A percentile compares a stretch with the other conserved stretches of the same genome.
Conservation (phyloP, 441 rosid genomes). For the Jatropha multifida region DNA sequence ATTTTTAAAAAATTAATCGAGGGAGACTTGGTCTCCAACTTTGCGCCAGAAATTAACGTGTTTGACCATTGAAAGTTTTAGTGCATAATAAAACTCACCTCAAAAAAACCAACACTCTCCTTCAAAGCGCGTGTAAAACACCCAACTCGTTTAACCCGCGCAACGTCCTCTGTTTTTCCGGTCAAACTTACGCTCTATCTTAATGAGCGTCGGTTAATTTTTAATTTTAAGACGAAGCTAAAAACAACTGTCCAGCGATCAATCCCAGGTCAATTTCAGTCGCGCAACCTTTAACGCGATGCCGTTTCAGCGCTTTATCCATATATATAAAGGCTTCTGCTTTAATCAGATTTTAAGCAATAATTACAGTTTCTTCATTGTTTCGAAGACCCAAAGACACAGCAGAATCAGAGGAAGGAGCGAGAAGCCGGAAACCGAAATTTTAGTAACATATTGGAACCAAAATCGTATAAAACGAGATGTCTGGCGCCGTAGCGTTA, state of each 20-base stretch:
- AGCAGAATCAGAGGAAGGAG: background rate
- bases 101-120: background rate
- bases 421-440: background rate
- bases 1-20: background rate
- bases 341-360: background rate
- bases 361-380: background rate
- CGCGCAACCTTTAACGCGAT: background rate
- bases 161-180: background rate
- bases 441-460: background rate
- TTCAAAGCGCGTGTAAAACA: background rate
- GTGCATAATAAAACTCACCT: background rate
- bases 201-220: background rate
- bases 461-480: conserved; percentile 5
- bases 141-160: background rate
- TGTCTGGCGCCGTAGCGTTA: conserved; percentile 28
- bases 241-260: conserved; percentile 2
- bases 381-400: background rate
- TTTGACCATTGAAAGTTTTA: conserved; percentile 18
- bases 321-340: background rate
- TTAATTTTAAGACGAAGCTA: background rate
- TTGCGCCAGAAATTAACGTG: conserved; percentile 21
- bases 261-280: conserved; percentile 3
- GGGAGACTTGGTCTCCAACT: conserved; percentile 16
- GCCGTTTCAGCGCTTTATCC: background rate
- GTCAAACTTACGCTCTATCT: background rate